Evolutionary conservation across 768 basidiomycete genomes (phyloP).

Genomic region (Mycena chlorophos): DNA sequence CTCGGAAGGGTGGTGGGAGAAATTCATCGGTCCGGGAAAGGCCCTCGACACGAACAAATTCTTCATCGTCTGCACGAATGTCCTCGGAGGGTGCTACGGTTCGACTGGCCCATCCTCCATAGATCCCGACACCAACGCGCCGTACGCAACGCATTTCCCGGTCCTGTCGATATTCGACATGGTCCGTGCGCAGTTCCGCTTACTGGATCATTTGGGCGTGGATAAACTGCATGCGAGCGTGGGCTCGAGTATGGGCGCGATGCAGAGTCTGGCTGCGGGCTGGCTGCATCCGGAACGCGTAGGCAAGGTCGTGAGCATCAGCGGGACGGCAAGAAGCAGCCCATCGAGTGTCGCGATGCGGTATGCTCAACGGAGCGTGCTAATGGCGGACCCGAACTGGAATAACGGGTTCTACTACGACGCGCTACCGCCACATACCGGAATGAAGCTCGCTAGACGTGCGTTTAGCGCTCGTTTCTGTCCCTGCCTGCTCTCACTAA

Average conservation of each 20-base stretch:
- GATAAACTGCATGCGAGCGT: slow-evolving; percentile 89
- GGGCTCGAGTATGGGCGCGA: slow-evolving; percentile 95
- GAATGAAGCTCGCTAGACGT: slow-evolving; percentile 99
- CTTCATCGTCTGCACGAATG: slow-evolving; percentile 95
- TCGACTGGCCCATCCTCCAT: slow-evolving; percentile 91
- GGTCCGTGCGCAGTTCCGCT: slow-evolving; percentile 87
- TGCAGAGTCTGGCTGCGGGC: slow-evolving; percentile 96
- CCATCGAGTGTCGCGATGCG: slow-evolving; percentile 94
- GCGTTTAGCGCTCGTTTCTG: slow-evolving; percentile 18
- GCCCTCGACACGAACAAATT: slow-evolving; percentile 90
- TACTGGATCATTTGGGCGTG: slow-evolving; percentile 84
- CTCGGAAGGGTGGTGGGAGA: slow-evolving; percentile 96
- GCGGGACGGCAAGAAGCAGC: slow-evolving; percentile 89
- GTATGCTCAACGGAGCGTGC: slow-evolving; percentile 93
- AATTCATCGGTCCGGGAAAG: slow-evolving; percentile 94
- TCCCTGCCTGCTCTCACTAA: not conserved
- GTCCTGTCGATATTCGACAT: slow-evolving; percentile 94
- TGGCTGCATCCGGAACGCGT: slow-evolving; percentile 90
- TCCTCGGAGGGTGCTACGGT: slow-evolving; percentile 96
- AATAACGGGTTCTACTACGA: slow-evolving; percentile 99
- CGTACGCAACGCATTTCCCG: slow-evolving; percentile 90
- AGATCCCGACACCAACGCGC: slow-evolving; percentile 64
- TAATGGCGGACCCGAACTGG: slow-evolving; percentile 99
- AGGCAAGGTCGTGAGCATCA: slow-evolving; percentile 89
- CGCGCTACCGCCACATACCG: slow-evolving; percentile 89